phyloP scores from a whole-genome alignment of 1,139 yeast genomes.

The Starmera stellimalicola region DNA sequence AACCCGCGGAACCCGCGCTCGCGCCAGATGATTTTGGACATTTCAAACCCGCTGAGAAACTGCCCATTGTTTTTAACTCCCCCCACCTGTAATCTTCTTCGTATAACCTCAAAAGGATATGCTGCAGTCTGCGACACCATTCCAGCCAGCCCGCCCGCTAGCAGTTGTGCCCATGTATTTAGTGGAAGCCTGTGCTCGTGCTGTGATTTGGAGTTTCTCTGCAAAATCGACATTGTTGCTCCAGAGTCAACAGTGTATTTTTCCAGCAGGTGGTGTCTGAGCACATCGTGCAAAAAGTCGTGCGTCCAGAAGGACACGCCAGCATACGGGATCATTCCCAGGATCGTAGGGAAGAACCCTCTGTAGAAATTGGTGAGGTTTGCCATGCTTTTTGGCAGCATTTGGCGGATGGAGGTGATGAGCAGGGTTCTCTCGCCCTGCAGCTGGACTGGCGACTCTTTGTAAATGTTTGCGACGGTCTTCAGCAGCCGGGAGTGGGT shows the following conservation, averaged over 20 bases:
- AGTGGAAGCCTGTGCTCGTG: slow-evolving; percentile 43
- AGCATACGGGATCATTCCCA: slow-evolving; percentile 97
- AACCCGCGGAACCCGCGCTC: slow-evolving; percentile 80
- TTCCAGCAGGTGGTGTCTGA: slow-evolving; percentile 48
- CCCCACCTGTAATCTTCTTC: slow-evolving; percentile 95
- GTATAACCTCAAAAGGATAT: slow-evolving; percentile 90
- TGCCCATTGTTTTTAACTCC: slow-evolving; percentile 65
- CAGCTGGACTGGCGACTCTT: slow-evolving; percentile 43
- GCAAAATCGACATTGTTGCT: background rate
- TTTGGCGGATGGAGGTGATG: slow-evolving; percentile 15
- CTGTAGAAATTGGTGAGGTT: slow-evolving; percentile 68
- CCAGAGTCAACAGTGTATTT: slow-evolving; percentile 41
- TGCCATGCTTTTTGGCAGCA: slow-evolving; percentile 24
- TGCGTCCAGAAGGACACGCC: slow-evolving; percentile 96
- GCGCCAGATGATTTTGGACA: slow-evolving; percentile 39
- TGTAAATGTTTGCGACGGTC: slow-evolving; percentile 41
- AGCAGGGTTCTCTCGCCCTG: slow-evolving; percentile 12
- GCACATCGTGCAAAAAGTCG: slow-evolving; percentile 79
- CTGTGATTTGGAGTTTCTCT: slow-evolving; percentile 1
- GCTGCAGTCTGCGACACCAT: slow-evolving; percentile 94
- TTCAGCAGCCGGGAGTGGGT: slow-evolving; percentile 17
- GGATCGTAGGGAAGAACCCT: slow-evolving; percentile 88
- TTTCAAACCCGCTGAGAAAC: slow-evolving; percentile 38
- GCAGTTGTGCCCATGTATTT: slow-evolving; percentile 81
- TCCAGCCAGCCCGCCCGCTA: slow-evolving; percentile 95